Percentiles rank a stretch among this genome's conserved stretches.
These are phyloP conservation scores for Starmerella vitae DNA, from an alignment of 805 yeast species.

Conservation along the genomic window DNA sequence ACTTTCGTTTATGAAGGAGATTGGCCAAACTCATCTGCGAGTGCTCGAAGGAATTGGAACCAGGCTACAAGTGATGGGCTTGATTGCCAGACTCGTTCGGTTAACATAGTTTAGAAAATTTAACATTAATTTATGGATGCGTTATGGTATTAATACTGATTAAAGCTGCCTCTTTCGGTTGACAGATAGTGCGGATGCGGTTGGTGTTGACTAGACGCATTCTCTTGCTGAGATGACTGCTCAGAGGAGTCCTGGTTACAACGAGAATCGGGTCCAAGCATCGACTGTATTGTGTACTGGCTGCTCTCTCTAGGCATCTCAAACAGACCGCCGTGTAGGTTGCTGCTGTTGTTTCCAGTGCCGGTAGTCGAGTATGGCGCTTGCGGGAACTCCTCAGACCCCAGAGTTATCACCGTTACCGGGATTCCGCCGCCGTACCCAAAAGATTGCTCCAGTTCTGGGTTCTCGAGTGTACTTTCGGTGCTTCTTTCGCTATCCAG, in stretches of 20 bases:
- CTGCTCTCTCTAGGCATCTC: too few species aligned
- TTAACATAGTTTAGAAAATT: not conserved
- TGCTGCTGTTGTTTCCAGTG: too few species aligned
- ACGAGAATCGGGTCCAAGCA: too few species aligned
- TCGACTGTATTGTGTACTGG: too few species aligned
- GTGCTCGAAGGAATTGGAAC: constrained; percentile 87
- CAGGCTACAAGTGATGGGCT: constrained; percentile 70
- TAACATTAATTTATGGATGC: not conserved
- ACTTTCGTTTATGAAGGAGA: constrained; percentile 66
- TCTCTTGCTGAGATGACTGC: too few species aligned
- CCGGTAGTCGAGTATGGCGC: too few species aligned
- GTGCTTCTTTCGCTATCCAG: not conserved
- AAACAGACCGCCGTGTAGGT: too few species aligned
- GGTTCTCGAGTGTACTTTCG: not conserved
- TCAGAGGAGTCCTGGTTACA: too few species aligned
- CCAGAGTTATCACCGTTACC: constrained; percentile 3
- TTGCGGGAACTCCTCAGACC: not conserved
- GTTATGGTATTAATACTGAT: too few species aligned
- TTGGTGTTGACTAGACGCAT: too few species aligned
- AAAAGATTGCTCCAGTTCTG: not conserved
- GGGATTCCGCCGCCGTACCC: constrained; percentile 3
- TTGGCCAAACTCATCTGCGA: constrained; percentile 85
- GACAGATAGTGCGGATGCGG: too few species aligned
- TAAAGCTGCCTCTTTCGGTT: too few species aligned
- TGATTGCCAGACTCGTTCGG: constrained; percentile 30